Conservation (phyloP, 106 monocot species). For the Dendrobium nobile region DNA sequence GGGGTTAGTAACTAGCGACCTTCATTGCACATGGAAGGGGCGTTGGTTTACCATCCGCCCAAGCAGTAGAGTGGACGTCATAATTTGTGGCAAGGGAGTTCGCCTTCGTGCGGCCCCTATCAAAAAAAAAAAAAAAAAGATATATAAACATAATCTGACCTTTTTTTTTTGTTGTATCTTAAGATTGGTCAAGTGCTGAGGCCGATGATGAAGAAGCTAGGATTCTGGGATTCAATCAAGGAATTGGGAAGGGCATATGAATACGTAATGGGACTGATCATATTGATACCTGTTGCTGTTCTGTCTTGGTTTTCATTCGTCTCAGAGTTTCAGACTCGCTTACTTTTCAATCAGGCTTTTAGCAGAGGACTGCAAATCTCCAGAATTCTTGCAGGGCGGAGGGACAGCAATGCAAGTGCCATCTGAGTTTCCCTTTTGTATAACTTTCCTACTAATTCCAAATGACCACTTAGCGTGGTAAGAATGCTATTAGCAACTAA, state of each 20-base stretch:
- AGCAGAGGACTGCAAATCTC: conserved; percentile 93
- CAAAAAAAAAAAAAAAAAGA: too few relatives aligned
- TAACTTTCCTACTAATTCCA: too few relatives aligned
- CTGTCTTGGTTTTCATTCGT: conserved; percentile 95
- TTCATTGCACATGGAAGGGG: too few relatives aligned
- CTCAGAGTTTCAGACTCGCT: conserved; percentile 83
- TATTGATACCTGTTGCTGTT: conserved; percentile 68
- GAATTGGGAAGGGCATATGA: conserved; percentile 86
- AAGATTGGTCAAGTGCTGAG: conserved; percentile 73
- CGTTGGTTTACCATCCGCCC: too few relatives aligned
- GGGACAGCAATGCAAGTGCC: conserved; percentile 22
- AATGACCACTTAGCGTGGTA: too few relatives aligned
- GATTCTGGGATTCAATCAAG: conserved; percentile 87
- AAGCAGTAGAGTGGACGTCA: not conserved
- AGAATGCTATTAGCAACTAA: too few relatives aligned
- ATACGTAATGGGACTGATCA: conserved; percentile 72
- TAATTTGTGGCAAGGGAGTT: not conserved
- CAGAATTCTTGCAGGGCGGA: conserved; percentile 75
- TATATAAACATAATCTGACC: not conserved
- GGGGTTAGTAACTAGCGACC: too few relatives aligned
- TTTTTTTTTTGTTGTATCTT: not conserved
- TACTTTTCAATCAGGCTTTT: conserved; percentile 97
- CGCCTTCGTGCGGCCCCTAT: not conserved
- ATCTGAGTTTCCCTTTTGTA: too few relatives aligned
- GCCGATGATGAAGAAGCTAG: conserved; percentile 29